A percentile compares a stretch with the other conserved stretches of the same genome.
Conservation (phyloP, 352 stramenopile genomes). For the Phytophthora colocasiae region DNA sequence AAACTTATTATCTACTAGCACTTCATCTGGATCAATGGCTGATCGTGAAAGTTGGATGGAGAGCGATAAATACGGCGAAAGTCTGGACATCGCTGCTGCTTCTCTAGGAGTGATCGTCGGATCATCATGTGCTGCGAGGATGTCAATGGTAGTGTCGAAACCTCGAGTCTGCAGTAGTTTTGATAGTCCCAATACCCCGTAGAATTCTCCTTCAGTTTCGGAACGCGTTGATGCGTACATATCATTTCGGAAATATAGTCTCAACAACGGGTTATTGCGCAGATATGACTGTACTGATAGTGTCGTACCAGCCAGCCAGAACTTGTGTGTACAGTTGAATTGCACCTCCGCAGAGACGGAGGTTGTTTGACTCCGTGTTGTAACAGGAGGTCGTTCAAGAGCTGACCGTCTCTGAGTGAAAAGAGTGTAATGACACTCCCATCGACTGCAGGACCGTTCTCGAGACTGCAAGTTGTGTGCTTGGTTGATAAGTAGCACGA, state of each 20-base stretch:
- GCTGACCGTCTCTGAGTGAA: slow-evolving; percentile 64
- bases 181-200: slow-evolving; percentile 45
- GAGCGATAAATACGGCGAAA: slow-evolving; percentile 61
- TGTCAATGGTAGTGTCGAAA: slow-evolving; percentile 64
- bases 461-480: slow-evolving; percentile 67
- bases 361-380: slow-evolving; percentile 7
- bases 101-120: slow-evolving; percentile 64
- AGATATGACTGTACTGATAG: slow-evolving; percentile 45
- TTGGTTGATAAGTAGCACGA: slow-evolving; percentile 67
- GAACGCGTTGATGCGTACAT: slow-evolving; percentile 73
- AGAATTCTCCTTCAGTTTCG: slow-evolving; percentile 53
- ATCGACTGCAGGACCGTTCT: slow-evolving; percentile 65
- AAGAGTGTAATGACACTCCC: slow-evolving; percentile 79
- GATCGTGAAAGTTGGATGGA: slow-evolving; percentile 51
- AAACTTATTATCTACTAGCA: slow-evolving; percentile 45
- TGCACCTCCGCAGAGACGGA: slow-evolving; percentile 33
- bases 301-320: slow-evolving; percentile 53
- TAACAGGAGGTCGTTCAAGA: slow-evolving; percentile 42
- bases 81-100: slow-evolving; percentile 42
- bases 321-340: slow-evolving; percentile 75
- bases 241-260: slow-evolving; percentile 69
- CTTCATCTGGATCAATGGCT: slow-evolving; percentile 46
- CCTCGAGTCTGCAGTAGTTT: slow-evolving; percentile 38
- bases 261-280: slow-evolving; percentile 36
- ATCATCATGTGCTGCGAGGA: slow-evolving; percentile 38